Evolutionary conservation across 2,329 filamentous ascomycete genomes (phyloP), one percentile per base, ranked within the genome.

Genomic region (Penicillium brasilianum): DNA sequence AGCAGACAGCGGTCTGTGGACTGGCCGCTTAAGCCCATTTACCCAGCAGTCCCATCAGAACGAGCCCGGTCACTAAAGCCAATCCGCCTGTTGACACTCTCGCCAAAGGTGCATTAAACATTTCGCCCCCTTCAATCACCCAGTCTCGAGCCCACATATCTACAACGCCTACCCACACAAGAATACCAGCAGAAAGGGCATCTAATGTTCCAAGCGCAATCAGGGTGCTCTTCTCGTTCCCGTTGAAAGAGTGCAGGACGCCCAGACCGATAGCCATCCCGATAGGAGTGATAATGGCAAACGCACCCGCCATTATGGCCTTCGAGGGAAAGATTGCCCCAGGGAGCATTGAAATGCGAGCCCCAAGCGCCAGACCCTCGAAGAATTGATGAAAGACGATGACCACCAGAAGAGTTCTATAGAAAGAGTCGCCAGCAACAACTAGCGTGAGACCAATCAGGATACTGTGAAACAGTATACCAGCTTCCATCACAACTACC

Each of bases 211-310:
- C 90, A 37, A 93, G 86, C 2, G 90, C 87, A 46, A 93, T 76
- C 43, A 92, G 81, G 0, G 90, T 93, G 1, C 82, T 81, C 3
- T 82, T 84, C 66, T 91, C 85, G 68, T 90, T 92, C 4, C 89
- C 90, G 68, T 93, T 93, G 77, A 92, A 93, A 9, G 81, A 74
- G 39, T 88, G 77, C 30, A 93, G 76, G 3, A 90, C 89, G 2
- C 89, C 89, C 36, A 92, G 87, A 0, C 91, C 90, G 61, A 94
- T 92, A 0, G 87, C 89, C 90, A 93, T 93, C 11, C 90, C 91
- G 32, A 92, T 79, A 0, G 90, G 90, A 0, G 90, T 93, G 57
- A 91, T 87, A 28, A 92, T 78, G 0, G 89, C 85, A 68, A 92
- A 93, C 0, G 83, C 81, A 1, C 75, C 66, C 0, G 84, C 89